Percentiles rank a stretch among this genome's conserved stretches.
Evolutionary conservation across 2,329 filamentous ascomycete species (phyloP).

Genomic region (Endoconidiophora laricicola): DNA sequence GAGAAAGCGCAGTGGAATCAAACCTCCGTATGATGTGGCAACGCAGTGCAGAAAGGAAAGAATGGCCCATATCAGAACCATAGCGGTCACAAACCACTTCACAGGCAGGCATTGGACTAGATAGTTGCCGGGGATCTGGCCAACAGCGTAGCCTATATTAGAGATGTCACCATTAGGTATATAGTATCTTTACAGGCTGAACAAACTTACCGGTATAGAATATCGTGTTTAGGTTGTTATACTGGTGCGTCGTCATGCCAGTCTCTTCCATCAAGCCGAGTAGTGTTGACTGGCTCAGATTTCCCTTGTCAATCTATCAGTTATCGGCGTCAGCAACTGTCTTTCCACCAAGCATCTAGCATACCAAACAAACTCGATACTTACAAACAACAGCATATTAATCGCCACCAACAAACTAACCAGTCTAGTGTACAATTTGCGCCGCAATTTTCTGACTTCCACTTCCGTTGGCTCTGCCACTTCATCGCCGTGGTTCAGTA

Average conservation of each 20-base stretch:
- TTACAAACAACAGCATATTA: slow-evolving; percentile 3
- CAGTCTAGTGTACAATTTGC: slow-evolving; percentile 1
- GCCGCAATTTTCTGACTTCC: not conserved
- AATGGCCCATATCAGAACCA: slow-evolving; percentile 10
- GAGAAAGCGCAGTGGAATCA: slow-evolving; percentile 15
- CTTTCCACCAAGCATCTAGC: not conserved
- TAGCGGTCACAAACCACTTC: not conserved
- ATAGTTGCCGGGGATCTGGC: slow-evolving; percentile 6
- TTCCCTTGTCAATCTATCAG: slow-evolving; percentile 4
- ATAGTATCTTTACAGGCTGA: slow-evolving; percentile 15
- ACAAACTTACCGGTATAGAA: slow-evolving; percentile 35
- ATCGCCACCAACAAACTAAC: not conserved
- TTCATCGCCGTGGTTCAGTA: not conserved
- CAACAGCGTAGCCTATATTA: slow-evolving; percentile 2
- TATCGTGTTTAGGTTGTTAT: slow-evolving; percentile 32
- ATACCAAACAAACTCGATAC: not conserved
- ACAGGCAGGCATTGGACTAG: slow-evolving; percentile 2
- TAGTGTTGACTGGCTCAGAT: slow-evolving; percentile 3
- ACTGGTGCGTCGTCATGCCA: slow-evolving; percentile 20
- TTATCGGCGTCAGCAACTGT: not conserved
- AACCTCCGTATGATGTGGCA: slow-evolving; percentile 13
- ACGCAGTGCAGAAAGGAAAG: slow-evolving; percentile 15
- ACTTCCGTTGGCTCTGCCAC: not conserved
- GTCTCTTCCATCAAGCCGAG: slow-evolving; percentile 9
- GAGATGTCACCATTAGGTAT: not conserved